Percentiles rank a stretch among this genome's conserved stretches.
Conservation (phyloP, 257 asterid genomes). For the Leonotis leonurus region DNA sequence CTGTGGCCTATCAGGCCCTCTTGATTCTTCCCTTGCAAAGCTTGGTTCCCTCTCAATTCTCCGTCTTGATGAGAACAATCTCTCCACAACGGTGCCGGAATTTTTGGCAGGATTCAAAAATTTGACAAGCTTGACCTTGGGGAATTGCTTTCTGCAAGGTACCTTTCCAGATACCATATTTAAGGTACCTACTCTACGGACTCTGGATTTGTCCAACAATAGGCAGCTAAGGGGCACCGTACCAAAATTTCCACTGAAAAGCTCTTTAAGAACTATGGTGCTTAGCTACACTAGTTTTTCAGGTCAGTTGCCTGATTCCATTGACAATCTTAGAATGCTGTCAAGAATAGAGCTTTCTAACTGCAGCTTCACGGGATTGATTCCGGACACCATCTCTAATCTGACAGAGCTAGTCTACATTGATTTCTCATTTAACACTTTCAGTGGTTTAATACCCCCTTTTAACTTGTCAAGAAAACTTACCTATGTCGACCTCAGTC, state of each 20-base stretch:
- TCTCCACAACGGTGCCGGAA: slow-evolving; percentile 24
- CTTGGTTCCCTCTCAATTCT: slow-evolving; percentile 34
- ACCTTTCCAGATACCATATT: slow-evolving; percentile 30
- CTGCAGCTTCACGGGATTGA: slow-evolving; percentile 37
- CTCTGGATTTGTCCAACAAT: slow-evolving; percentile 31
- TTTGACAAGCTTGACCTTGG: slow-evolving; percentile 33
- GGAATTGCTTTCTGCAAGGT: slow-evolving; percentile 33
- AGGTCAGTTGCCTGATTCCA: slow-evolving; percentile 34
- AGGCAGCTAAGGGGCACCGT: slow-evolving; percentile 26
- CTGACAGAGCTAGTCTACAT: slow-evolving; percentile 29
- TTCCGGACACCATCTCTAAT: slow-evolving; percentile 30
- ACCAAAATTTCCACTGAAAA: slow-evolving; percentile 19
- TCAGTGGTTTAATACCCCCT: slow-evolving; percentile 35
- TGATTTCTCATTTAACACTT: slow-evolving; percentile 29
- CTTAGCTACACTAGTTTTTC: slow-evolving; percentile 32
- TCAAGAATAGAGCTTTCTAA: slow-evolving; percentile 23
- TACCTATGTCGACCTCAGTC: slow-evolving; percentile 17
- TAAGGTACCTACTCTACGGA: slow-evolving; percentile 24
- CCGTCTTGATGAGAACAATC: slow-evolving; percentile 30
- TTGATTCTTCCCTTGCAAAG: slow-evolving; percentile 27
- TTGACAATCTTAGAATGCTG: slow-evolving; percentile 29
- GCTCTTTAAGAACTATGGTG: slow-evolving; percentile 23
- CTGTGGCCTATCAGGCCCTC: slow-evolving; percentile 35
- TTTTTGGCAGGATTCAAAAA: slow-evolving; percentile 24
- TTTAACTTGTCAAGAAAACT: slow-evolving; percentile 37